Evolutionary conservation across 148 eudicot species (phyloP).

Genomic region (Limonium bicolor): DNA sequence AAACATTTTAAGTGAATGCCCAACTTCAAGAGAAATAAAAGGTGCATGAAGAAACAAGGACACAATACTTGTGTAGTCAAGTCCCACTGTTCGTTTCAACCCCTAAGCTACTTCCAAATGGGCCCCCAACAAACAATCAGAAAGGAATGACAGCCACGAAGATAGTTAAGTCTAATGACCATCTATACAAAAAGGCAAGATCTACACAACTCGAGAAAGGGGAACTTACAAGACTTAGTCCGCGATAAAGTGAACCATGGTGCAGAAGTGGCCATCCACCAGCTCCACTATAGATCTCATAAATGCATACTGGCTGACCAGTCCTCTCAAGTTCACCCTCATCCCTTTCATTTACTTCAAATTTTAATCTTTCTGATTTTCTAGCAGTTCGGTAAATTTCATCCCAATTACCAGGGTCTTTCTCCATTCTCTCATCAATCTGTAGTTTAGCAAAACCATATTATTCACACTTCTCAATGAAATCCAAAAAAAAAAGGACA

Average conservation of each 20-base stretch:
- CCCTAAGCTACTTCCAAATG: too few species aligned
- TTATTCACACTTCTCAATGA: not conserved
- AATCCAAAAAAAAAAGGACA: not conserved
- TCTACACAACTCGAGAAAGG: too few species aligned
- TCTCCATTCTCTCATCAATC: conserved; percentile 90
- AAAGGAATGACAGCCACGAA: too few species aligned
- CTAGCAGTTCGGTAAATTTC: conserved; percentile 80
- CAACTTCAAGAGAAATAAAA: too few species aligned
- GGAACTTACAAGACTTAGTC: conserved; percentile 83
- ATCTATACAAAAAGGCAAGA: too few species aligned
- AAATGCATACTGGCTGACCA: conserved; percentile 71
- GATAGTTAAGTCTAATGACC: too few species aligned
- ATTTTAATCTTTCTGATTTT: conserved; percentile 74
- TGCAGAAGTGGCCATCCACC: conserved; percentile 94
- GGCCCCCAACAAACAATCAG: too few species aligned
- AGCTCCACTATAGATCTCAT: conserved; percentile 82
- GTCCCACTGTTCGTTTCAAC: too few species aligned
- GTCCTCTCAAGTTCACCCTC: conserved; percentile 97
- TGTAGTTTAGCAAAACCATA: conserved; percentile 14
- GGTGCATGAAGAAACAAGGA: too few species aligned
- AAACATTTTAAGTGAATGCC: too few species aligned
- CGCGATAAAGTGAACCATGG: conserved; percentile 96
- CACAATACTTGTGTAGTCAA: too few species aligned
- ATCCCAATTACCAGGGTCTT: conserved; percentile 77
- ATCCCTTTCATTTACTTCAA: conserved; percentile 82